These are phyloP conservation scores for Trypethelium eluteriae DNA, from an alignment of 495 filamentous ascomycete genomes.

Conservation along the genomic window DNA sequence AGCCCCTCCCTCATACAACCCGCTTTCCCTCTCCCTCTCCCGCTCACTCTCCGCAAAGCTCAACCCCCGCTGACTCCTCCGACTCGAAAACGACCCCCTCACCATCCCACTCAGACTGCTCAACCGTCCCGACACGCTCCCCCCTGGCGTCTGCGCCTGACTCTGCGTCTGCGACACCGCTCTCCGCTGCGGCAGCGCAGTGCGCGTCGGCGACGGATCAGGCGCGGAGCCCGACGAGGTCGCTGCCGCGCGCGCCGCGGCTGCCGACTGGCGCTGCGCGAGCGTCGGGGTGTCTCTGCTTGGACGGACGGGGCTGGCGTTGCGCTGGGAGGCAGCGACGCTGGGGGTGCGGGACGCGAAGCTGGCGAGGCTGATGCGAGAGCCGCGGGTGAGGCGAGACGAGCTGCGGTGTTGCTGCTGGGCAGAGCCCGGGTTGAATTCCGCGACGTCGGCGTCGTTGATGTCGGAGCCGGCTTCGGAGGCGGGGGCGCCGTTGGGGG, in stretches of 20 bases:
- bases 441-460: conserved; percentile 71
- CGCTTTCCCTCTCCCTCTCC: conserved; percentile 21
- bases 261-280: conserved; percentile 41
- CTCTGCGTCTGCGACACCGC: conserved; percentile 13
- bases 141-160: conserved; percentile 16
- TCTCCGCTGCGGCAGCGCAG: neutral
- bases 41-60: conserved; percentile 45
- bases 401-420: conserved; percentile 27
- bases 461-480: conserved; percentile 42
- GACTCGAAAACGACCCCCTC: conserved; percentile 29
- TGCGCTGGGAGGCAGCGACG: conserved; percentile 51
- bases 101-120: conserved; percentile 32
- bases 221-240: neutral
- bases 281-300: conserved; percentile 33
- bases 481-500: neutral
- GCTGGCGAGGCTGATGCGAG: conserved; percentile 66
- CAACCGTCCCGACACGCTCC: conserved; percentile 30
- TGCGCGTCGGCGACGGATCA: neutral
- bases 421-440: conserved; percentile 79
- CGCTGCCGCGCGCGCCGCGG: conserved; percentile 28
- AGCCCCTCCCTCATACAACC: neutral
- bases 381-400: conserved; percentile 47
- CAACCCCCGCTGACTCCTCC: conserved; percentile 19
- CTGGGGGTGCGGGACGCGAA: conserved; percentile 67
- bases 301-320: conserved; percentile 46